These are phyloP conservation scores for Tricholoma sp. DNA, from an alignment of 768 basidiomycete species.

Conservation along the genomic window DNA sequence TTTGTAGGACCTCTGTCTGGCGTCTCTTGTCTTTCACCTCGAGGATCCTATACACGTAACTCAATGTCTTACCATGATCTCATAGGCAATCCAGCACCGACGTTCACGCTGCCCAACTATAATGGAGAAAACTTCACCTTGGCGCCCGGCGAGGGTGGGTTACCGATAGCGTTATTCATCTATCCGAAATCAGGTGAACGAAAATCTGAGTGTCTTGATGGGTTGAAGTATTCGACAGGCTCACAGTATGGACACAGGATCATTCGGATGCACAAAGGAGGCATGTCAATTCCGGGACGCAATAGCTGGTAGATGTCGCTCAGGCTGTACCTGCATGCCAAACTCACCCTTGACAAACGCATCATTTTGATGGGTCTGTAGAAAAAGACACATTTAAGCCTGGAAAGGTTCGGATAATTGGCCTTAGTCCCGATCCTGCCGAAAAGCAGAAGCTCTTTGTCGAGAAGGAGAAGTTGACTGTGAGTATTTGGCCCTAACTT, in stretches of 20 bases:
- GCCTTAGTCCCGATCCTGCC: constrained; percentile 69
- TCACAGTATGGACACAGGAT: constrained; percentile 35
- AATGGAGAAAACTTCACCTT: constrained; percentile 59
- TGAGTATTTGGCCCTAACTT: constrained; percentile 21
- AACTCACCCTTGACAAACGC: neutral
- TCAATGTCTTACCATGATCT: constrained; percentile 46
- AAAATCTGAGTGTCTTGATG: neutral
- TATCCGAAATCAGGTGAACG: constrained; percentile 62
- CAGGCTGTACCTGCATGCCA: no score
- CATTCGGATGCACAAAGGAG: constrained; percentile 76
- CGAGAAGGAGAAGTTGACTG: constrained; percentile 62
- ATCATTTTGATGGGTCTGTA: constrained; percentile 17
- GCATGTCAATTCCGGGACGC: constrained; percentile 83
- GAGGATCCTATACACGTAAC: no score
- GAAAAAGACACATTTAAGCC: constrained; percentile 64
- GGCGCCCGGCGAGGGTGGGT: constrained; percentile 48
- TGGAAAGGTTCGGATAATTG: constrained; percentile 61
- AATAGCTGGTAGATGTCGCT: constrained; percentile 40
- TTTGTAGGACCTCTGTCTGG: neutral
- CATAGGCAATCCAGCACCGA: constrained; percentile 61
- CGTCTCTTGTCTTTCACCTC: neutral
- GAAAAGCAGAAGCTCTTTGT: constrained; percentile 72
- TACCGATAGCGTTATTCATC: constrained; percentile 74
- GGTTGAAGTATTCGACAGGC: neutral
- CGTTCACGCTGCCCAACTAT: constrained; percentile 59